Conservation (phyloP, 2,329 filamentous ascomycete genomes). For the Scortechinia acanthostroma region DNA sequence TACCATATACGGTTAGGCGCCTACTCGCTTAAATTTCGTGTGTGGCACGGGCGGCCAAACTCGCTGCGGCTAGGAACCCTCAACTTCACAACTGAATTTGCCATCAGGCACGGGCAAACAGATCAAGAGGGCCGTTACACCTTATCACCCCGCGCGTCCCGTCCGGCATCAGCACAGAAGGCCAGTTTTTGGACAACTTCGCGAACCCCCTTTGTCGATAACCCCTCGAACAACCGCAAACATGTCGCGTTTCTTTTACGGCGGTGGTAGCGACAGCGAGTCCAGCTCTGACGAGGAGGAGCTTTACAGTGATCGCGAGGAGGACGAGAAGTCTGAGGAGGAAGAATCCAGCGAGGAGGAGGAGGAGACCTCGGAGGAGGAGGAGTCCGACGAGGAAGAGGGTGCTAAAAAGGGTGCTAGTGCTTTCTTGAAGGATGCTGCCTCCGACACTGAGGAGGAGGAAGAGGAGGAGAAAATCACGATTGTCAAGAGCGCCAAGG, state of each 20-base stretch:
- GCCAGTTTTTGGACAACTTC: not conserved
- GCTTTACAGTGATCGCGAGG: not conserved
- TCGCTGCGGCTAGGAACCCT: not conserved
- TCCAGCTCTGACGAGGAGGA: slow-evolving; percentile 89
- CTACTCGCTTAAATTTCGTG: slow-evolving; percentile 2
- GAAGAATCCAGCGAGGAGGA: slow-evolving; percentile 26
- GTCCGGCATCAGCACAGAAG: too few species aligned
- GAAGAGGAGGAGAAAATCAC: slow-evolving; percentile 73
- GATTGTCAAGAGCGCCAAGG: slow-evolving; percentile 93
- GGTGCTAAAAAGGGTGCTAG: slow-evolving; percentile 61
- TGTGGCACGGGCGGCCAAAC: not conserved
- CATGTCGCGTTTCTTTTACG: slow-evolving; percentile 97
- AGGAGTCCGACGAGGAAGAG: slow-evolving; percentile 49
- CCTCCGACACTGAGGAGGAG: slow-evolving; percentile 70
- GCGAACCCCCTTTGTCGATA: not conserved
- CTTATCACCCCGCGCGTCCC: too few species aligned
- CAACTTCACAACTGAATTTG: not conserved
- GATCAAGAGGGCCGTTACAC: too few species aligned
- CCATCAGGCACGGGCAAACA: too few species aligned
- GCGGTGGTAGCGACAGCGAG: slow-evolving; percentile 78
- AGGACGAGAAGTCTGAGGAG: not conserved
- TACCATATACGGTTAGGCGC: not conserved
- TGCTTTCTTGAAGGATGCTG: slow-evolving; percentile 71
- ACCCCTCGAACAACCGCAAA: slow-evolving; percentile 26
- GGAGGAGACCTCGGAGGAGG: slow-evolving; percentile 41